phyloP scores from a whole-genome alignment of 768 basidiomycete species.

The Auriscalpium vulgare region DNA sequence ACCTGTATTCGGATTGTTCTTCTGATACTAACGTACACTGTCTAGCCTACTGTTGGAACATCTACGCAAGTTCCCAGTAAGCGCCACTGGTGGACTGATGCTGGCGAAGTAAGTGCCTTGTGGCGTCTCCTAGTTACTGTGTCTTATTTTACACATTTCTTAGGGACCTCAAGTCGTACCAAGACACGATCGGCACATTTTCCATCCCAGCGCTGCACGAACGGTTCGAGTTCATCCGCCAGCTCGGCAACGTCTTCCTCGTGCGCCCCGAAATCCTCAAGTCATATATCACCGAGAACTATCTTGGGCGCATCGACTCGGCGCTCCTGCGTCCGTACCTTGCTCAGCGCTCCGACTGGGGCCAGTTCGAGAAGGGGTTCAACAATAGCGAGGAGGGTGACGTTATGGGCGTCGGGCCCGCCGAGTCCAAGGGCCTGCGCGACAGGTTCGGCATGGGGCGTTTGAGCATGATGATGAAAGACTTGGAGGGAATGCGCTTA shows the following conservation, averaged over 20 bases:
- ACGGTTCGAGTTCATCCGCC: slow-evolving; percentile 96
- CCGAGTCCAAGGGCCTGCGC: slow-evolving; percentile 49
- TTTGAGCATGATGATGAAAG: slow-evolving; percentile 82
- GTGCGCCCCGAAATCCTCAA: slow-evolving; percentile 92
- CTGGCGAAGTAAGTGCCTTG: slow-evolving; percentile 73
- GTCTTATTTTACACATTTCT: neutral
- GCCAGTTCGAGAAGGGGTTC: slow-evolving; percentile 75
- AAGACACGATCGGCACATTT: slow-evolving; percentile 83
- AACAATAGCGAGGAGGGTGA: slow-evolving; percentile 46
- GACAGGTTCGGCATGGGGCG: slow-evolving; percentile 57
- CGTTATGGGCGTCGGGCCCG: slow-evolving; percentile 27
- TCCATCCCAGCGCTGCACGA: slow-evolving; percentile 78
- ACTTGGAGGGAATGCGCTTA: slow-evolving; percentile 60
- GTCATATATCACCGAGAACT: slow-evolving; percentile 91
- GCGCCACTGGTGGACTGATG: slow-evolving; percentile 94
- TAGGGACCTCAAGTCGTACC: slow-evolving; percentile 95
- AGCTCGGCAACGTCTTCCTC: slow-evolving; percentile 95
- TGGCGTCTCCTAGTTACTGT: too few species aligned
- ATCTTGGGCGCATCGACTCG: slow-evolving; percentile 87
- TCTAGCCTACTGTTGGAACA: slow-evolving; percentile 85
- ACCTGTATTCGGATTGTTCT: neutral
- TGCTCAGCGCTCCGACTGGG: slow-evolving; percentile 85
- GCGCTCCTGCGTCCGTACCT: slow-evolving; percentile 85
- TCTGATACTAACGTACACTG: neutral
- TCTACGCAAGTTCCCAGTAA: slow-evolving; percentile 92